Evolutionary conservation across 2,329 filamentous ascomycete genomes (phyloP), one percentile per base, ranked within the genome.

Genomic region (Aspergillus ibericus): DNA sequence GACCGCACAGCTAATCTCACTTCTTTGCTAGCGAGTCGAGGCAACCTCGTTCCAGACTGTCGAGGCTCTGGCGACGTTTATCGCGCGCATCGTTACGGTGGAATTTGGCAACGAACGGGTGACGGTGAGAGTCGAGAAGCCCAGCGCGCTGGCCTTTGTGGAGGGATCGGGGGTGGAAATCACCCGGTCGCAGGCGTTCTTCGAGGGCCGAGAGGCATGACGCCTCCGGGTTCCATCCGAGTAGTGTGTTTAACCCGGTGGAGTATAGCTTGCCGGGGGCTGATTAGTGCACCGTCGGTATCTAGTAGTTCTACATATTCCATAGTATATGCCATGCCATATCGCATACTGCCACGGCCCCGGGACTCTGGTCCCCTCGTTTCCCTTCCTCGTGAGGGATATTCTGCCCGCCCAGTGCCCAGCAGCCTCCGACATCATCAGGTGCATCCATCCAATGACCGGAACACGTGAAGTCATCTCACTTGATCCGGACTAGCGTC

Each of bases 71-170:
- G 81, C 80, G 29, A 80, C 80, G 2, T 77, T 76, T 22, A 71
- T 82, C 29, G 79, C 79, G 29, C 75, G 74, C 50, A 78, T 78
- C 55, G 77, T 75, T 40, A 80, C 79, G 13, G 68, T 79, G 56
- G 73, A 77, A 35, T 80, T 78, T 64, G 74, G 69, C 9, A 75
- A 81, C 55, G 73, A 78, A 48, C 71, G 76, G 52, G 77, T 81
- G 29, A 82, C 78, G 1, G 79, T 82, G 4, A 68, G 65, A 46
- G 76, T 81, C 18, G 78, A 82, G 61, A 83, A 83, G 63, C 80
- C 80, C 10, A 82, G 77, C 62, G 81, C 81, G 18, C 64, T 82
- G 59, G 74, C 80, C 3, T 80, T 81, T 68, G 81, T 81, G 8
- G 75, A 78, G 54, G 70, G 75, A 44, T 77, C 79, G 9, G 80